Percentiles rank a stretch among this genome's conserved stretches.
These are phyloP conservation scores for Scedosporium apiospermum DNA, from an alignment of 2,329 filamentous ascomycete genomes.

Conservation along the genomic window DNA sequence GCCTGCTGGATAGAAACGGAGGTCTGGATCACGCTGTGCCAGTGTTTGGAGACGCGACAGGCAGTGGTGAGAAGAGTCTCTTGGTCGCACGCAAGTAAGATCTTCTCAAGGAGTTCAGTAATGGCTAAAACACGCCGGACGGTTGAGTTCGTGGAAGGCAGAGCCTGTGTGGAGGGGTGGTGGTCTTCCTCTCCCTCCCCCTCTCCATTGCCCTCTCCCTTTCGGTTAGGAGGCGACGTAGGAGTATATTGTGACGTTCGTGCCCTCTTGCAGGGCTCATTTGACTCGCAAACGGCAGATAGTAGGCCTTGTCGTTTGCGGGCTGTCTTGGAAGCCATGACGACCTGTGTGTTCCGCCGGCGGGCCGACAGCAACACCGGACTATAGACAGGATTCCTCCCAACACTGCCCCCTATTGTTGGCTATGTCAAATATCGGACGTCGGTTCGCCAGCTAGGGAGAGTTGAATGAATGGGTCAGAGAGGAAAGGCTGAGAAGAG, in stretches of 20 bases:
- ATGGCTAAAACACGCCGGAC: conserved; percentile 9
- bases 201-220: no score
- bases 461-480: no score
- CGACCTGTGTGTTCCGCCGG: background rate
- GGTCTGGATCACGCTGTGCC: conserved; percentile 9
- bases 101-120: conserved; percentile 18
- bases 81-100: conserved; percentile 17
- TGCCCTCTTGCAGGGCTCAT: background rate
- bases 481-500: no score
- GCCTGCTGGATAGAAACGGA: conserved; percentile 9
- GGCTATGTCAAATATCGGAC: no score
- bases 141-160: background rate
- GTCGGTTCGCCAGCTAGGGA: no score
- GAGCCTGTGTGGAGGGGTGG: background rate
- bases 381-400: no score
- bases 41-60: conserved; percentile 15
- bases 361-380: background rate
- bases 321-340: background rate
- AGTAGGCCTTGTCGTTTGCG: background rate
- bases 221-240: background rate
- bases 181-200: background rate
- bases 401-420: no score
- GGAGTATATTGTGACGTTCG: background rate
- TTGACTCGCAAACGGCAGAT: background rate
- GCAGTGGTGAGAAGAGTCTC: conserved; percentile 16